Percentiles rank a stretch among this genome's conserved stretches.
These are phyloP conservation scores for Gastrolobium bilobum DNA, from an alignment of 306 rosid genomes.

Conservation along the genomic window DNA sequence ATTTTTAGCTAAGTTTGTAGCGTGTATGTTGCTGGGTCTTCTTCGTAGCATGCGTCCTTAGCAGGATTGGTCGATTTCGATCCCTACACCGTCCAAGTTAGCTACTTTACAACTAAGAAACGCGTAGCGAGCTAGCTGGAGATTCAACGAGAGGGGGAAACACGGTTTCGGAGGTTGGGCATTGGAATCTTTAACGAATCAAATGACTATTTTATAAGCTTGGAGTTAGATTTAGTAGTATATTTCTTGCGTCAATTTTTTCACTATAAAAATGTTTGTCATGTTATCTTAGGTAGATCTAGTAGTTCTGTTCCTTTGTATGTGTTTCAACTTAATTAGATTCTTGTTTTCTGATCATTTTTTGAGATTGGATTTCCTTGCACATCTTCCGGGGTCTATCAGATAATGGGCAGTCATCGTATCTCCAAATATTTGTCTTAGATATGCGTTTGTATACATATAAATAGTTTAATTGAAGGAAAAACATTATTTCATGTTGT, in stretches of 20 bases:
- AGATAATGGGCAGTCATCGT: constrained; percentile 7
- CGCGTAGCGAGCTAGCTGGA: constrained; percentile 49
- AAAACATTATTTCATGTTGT: too few species aligned
- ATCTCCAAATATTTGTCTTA: constrained; percentile 14
- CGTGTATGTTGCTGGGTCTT: constrained; percentile 3
- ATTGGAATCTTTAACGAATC: constrained; percentile 39
- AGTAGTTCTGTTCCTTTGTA: constrained; percentile 1
- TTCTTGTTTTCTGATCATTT: constrained; percentile 18
- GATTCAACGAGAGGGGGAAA: constrained; percentile 35
- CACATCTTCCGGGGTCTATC: constrained; percentile 33
- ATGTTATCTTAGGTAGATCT: constrained; percentile 32
- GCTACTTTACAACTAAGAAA: constrained; percentile 52
- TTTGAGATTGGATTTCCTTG: constrained; percentile 41
- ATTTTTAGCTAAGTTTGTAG: background rate
- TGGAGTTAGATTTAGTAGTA: constrained; percentile 2
- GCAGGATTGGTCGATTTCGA: constrained; percentile 35
- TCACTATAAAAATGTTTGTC: constrained; percentile 22
- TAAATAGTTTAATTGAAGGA: constrained; percentile 9
- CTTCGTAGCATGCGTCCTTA: constrained; percentile 25
- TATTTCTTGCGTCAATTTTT: constrained; percentile 39
- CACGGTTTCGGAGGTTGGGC: constrained; percentile 52
- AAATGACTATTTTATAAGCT: background rate
- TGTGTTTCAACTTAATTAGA: constrained; percentile 34
- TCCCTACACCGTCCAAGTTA: constrained; percentile 28
- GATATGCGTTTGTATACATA: constrained; percentile 12